These are phyloP conservation scores for Xylaria sp. DNA, from an alignment of 2,329 filamentous ascomycete species.

Conservation along the genomic window DNA sequence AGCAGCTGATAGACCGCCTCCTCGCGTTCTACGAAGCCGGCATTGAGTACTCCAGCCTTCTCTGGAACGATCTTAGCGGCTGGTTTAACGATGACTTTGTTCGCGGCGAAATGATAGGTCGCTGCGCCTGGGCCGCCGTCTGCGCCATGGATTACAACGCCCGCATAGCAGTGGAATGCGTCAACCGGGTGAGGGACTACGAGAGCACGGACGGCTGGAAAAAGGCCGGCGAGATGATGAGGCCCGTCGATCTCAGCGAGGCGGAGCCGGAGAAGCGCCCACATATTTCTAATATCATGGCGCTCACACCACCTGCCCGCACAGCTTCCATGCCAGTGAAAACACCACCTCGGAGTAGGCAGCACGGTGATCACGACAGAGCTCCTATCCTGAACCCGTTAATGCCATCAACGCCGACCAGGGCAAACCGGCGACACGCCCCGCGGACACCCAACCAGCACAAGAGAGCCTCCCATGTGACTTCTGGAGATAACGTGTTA, in stretches of 20 bases:
- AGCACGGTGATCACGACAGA: background rate
- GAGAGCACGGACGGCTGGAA: background rate
- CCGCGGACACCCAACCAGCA: background rate
- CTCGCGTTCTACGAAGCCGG: slow-evolving; percentile 20
- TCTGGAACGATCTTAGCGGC: slow-evolving; percentile 39
- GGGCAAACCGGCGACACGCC: background rate
- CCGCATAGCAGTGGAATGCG: slow-evolving; percentile 42
- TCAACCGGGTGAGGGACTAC: slow-evolving; percentile 12
- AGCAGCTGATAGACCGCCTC: slow-evolving; percentile 41
- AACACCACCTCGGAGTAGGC: too few relatives aligned
- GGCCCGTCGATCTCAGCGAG: background rate
- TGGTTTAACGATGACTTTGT: slow-evolving; percentile 43
- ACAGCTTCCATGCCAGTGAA: too few relatives aligned
- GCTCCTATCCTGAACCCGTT: background rate
- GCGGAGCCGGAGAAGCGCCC: slow-evolving; percentile 20
- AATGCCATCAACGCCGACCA: background rate
- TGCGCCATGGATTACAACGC: slow-evolving; percentile 40
- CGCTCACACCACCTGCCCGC: background rate
- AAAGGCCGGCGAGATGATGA: slow-evolving; percentile 15
- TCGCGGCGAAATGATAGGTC: slow-evolving; percentile 46
- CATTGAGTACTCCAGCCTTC: slow-evolving; percentile 2
- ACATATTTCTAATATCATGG: background rate
- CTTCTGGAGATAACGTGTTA: background rate
- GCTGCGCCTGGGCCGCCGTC: slow-evolving; percentile 36
- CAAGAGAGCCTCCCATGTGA: background rate